Evolutionary conservation across 352 stramenopile species (phyloP).

Genomic region (Peronosclerospora sorghi): DNA sequence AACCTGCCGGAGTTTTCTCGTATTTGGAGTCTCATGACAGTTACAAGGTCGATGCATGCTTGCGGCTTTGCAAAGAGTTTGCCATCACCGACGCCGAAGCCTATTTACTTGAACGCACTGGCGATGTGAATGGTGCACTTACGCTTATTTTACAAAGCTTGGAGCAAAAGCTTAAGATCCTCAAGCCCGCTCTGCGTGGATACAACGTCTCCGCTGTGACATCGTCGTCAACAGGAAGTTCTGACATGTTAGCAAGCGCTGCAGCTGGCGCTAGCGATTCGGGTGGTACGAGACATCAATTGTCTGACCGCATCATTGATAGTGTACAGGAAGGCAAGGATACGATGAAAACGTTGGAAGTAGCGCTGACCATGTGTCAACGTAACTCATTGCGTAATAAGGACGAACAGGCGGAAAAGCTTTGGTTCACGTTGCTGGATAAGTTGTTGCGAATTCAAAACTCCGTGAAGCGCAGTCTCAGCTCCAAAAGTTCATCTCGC

Average conservation of each 20-base stretch:
- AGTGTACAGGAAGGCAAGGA: constrained; percentile 63
- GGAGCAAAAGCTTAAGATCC: constrained; percentile 86
- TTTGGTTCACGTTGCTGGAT: constrained; percentile 93
- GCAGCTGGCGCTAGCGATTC: constrained; percentile 4
- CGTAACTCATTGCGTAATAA: constrained; percentile 83
- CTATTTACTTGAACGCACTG: constrained; percentile 89
- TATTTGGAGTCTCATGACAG: constrained; percentile 80
- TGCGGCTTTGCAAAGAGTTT: constrained; percentile 80
- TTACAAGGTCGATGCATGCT: constrained; percentile 79
- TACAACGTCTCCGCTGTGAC: constrained; percentile 46
- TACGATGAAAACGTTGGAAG: constrained; percentile 84
- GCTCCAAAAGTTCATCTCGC: constrained; percentile 51
- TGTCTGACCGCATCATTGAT: constrained; percentile 72
- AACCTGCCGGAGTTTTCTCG: constrained; percentile 59
- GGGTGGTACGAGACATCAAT: constrained; percentile 31
- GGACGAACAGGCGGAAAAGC: constrained; percentile 85
- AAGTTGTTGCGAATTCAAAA: constrained; percentile 88
- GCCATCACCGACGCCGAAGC: constrained; percentile 80
- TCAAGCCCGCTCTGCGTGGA: constrained; percentile 77
- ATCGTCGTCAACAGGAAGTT: constrained; percentile 16
- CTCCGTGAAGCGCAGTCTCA: constrained; percentile 81
- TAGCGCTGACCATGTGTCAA: constrained; percentile 89
- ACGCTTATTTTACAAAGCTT: constrained; percentile 89
- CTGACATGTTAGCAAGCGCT: constrained; percentile 25
- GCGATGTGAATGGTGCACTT: constrained; percentile 88